Percentiles rank a stretch among this genome's conserved stretches.
Evolutionary conservation across 148 eudicot genomes (phyloP).

Genomic region (Nyssa sinensis): DNA sequence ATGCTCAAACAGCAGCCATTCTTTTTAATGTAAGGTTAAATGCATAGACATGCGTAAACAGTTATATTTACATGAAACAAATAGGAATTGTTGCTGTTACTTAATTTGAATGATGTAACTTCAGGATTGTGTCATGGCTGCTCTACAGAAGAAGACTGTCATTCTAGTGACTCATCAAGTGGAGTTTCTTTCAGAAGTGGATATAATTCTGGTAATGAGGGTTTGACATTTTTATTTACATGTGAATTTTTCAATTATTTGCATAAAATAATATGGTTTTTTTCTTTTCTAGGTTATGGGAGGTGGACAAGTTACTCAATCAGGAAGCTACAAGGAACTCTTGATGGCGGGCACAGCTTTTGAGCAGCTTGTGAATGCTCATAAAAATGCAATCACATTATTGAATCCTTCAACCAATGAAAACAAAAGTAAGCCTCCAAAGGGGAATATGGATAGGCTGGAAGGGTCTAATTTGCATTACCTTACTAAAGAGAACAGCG

Average conservation of each 20-base stretch:
- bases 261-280: not conserved
- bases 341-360: conserved; percentile 51
- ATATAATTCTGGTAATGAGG: conserved; percentile 48
- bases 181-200: conserved; percentile 59
- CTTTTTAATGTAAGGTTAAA: conserved; percentile 41
- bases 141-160: conserved; percentile 47
- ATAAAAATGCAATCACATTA: conserved; percentile 32
- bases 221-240: not conserved
- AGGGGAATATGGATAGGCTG: too few species aligned
- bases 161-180: conserved; percentile 74
- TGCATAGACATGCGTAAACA: too few species aligned
- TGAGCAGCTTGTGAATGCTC: too few species aligned
- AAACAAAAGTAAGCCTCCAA: not conserved
- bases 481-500: conserved; percentile 25
- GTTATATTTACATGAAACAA: too few species aligned
- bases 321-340: conserved; percentile 51
- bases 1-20: conserved; percentile 58
- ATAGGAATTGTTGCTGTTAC: too few species aligned
- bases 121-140: conserved; percentile 66
- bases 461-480: too few species aligned
- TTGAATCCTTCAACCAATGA: conserved; percentile 17
- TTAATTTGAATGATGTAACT: conserved; percentile 3
- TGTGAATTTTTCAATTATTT: not conserved
- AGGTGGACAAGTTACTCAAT: conserved; percentile 48
- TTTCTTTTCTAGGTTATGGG: conserved; percentile 40